phyloP scores from a whole-genome alignment of 108 stramenopile species.

The Stephanodiscus minutulus region DNA sequence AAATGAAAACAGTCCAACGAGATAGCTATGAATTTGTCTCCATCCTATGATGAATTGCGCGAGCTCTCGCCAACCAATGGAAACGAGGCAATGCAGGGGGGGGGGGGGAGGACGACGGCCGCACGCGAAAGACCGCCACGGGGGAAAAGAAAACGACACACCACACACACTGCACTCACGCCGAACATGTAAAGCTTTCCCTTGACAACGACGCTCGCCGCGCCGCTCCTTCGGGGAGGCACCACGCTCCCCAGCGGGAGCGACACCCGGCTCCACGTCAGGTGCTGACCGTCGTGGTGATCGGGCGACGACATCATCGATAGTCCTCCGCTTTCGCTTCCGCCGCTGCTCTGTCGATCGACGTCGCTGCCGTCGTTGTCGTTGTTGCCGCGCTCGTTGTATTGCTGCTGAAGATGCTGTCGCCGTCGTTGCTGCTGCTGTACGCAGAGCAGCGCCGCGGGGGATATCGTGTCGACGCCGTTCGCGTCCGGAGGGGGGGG shows the following conservation, averaged over 20 bases:
- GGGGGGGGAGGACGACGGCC: not conserved
- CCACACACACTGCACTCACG: too few species aligned
- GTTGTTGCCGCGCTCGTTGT: too few species aligned
- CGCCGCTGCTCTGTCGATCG: too few species aligned
- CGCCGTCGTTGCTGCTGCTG: too few species aligned
- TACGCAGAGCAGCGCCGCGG: too few species aligned
- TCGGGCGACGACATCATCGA: not conserved
- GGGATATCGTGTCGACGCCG: too few species aligned
- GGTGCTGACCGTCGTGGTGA: slow-evolving; percentile 24
- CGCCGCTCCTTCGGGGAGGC: slow-evolving; percentile 88
- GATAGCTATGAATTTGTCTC: not conserved
- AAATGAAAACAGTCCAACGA: slow-evolving; percentile 9
- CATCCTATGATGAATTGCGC: not conserved
- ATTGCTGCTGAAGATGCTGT: too few species aligned
- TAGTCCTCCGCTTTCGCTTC: too few species aligned
- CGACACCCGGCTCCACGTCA: slow-evolving; percentile 36
- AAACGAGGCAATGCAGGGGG: slow-evolving; percentile 1
- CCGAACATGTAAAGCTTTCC: slow-evolving; percentile 87
- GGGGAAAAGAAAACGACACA: not conserved
- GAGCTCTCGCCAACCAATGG: too few species aligned
- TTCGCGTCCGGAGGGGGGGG: too few species aligned
- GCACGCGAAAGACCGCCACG: not conserved
- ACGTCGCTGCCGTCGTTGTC: too few species aligned
- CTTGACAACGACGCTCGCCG: slow-evolving; percentile 85
- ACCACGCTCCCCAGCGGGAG: slow-evolving; percentile 30